These are phyloP conservation scores for Colletotrichum zoysiae DNA, from an alignment of 2,329 filamentous ascomycete genomes.

Conservation along the genomic window DNA sequence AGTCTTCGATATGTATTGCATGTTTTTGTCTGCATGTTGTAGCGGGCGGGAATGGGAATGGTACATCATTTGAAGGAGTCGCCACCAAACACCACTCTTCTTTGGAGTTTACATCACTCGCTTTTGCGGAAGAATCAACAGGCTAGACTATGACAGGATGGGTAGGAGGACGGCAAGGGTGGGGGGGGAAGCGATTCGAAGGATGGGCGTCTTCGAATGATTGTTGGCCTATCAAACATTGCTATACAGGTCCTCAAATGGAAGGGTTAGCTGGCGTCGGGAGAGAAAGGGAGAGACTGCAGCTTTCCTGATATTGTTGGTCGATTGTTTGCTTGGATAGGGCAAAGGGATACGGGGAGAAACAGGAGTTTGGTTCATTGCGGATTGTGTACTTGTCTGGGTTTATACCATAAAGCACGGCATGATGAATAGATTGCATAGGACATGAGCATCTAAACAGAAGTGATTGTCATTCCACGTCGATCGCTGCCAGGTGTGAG, in stretches of 20 bases:
- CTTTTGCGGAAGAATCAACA: conserved; percentile 12
- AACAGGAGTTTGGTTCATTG: conserved; percentile 14
- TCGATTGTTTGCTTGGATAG: conserved; percentile 5
- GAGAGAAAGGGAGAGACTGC: background rate
- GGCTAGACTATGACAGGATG: conserved; percentile 4
- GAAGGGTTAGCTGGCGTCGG: background rate
- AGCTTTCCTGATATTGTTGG: conserved; percentile 1
- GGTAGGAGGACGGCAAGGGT: background rate
- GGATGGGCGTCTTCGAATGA: background rate
- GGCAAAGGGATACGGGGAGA: background rate
- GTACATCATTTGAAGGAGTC: conserved; percentile 5
- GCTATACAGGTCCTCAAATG: conserved; percentile 7
- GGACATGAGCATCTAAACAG: conserved; percentile 2
- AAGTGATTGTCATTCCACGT: background rate
- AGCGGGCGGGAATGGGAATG: conserved; percentile 25
- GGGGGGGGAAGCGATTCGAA: background rate
- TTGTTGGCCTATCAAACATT: conserved; percentile 16
- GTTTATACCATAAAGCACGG: background rate
- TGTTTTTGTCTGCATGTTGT: conserved; percentile 29
- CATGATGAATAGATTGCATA: conserved; percentile 22
- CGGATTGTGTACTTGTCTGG: conserved; percentile 4
- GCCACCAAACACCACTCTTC: background rate
- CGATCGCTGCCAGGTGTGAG: background rate
- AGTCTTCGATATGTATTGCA: conserved; percentile 16
- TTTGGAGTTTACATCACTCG: conserved; percentile 11